These are phyloP conservation scores for Paramecium tetraurelia DNA, from an alignment of 73 alveolate species.

Conservation along the genomic window DNA sequence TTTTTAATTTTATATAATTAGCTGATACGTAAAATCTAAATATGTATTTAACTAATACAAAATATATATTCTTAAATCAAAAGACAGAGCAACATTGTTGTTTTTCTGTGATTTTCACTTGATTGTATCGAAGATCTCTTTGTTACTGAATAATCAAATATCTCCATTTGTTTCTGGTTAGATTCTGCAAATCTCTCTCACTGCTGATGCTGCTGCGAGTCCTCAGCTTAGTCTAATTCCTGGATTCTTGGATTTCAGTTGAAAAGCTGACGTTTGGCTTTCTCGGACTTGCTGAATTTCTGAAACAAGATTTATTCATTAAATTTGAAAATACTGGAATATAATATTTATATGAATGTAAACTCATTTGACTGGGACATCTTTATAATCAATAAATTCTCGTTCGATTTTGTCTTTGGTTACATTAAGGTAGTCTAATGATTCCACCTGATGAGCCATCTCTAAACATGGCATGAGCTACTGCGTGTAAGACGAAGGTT, in stretches of 20 bases:
- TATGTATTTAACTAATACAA: not conserved
- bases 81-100: not conserved
- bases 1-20: not conserved
- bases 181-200: not conserved
- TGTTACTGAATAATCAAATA: not conserved
- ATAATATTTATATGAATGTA: not conserved
- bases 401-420: conserved; percentile 84
- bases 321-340: not conserved
- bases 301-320: not conserved
- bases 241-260: too few relatives aligned
- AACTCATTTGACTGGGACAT: conserved; percentile 52
- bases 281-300: not conserved
- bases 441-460: conserved; percentile 93
- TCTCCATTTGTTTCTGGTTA: not conserved
- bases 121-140: not conserved
- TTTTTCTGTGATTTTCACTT: not conserved
- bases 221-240: too few relatives aligned
- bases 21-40: not conserved
- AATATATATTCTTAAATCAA: not conserved
- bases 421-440: conserved; percentile 85
- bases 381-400: conserved; percentile 65
- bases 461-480: conserved; percentile 91
- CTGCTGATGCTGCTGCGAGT: not conserved
- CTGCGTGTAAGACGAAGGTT: conserved; percentile 80
- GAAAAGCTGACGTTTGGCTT: too few relatives aligned